A percentile compares a stretch with the other conserved stretches of the same genome.
Evolutionary conservation across 306 rosid genomes (phyloP).

Genomic region (Inga oerstediana): DNA sequence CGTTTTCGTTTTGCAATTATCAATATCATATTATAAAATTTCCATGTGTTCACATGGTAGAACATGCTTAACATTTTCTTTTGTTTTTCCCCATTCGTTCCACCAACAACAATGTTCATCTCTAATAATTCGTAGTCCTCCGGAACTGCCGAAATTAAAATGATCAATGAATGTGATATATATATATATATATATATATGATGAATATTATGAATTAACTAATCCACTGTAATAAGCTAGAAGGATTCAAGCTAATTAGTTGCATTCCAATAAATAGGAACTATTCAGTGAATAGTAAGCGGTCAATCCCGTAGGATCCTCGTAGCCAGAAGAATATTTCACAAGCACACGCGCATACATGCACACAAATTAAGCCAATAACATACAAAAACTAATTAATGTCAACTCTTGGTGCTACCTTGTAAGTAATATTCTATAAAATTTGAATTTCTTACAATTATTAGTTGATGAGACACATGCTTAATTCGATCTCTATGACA

Average conservation of each 20-base stretch:
- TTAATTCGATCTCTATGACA: background rate
- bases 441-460: background rate
- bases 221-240: background rate
- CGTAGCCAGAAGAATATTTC: background rate
- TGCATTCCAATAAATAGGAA: background rate
- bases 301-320: background rate
- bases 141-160: background rate
- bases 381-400: background rate
- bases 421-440: background rate
- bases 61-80: conserved; percentile 5
- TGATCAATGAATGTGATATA: background rate
- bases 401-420: background rate
- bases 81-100: background rate
- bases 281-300: background rate
- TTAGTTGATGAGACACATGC: background rate
- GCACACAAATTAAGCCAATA: background rate
- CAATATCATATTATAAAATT: background rate
- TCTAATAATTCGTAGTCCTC: background rate
- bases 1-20: background rate
- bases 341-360: background rate
- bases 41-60: background rate
- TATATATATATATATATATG: background rate
- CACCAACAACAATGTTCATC: background rate
- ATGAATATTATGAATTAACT: background rate
- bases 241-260: background rate